Base-by-base conservation (phyloP, 306 rosid species). In the Vicia sativa region DNA sequence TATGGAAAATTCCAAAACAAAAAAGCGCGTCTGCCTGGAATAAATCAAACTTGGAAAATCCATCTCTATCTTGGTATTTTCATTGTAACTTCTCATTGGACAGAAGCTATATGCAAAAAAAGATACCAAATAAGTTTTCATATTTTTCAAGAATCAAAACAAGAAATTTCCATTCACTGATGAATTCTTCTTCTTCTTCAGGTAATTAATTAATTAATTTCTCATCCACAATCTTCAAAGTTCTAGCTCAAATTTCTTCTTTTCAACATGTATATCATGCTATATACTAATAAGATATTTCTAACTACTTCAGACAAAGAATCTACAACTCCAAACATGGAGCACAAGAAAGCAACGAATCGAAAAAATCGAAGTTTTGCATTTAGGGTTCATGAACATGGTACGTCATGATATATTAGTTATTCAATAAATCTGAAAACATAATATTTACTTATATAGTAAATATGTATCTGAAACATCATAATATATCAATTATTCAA, bases 331-430 rank as follows among this genome's bases (percentile, higher is more conserved):
- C 12, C 34, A 21, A 55, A 7, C 9, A 55, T 55, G 61, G 38
- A 55, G 18, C 18, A 55, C 61, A 26, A 55, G 18, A 70, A 56
- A 65, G 31, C 56, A 42, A 74, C 13, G 73, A 55, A 37, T 65
- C 74, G 67, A 61, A 74, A 79, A 77, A 65, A 58, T 58, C 75
- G 52, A 53, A 76, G 74, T 58, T 75, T 87, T 70, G 82, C 82
- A 46, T 65, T 9, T 59, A 84, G 90, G 73, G 67, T 91, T 43
- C 83, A 68, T 76, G 88, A 91, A 35, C 95, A 91, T 68, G 88
- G 96, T 85, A 73, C 44, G 13, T 9, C 43, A 21, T 26, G 4
- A 26, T 26, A 26, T 26, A 21, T 21, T 2, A 21, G 1, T 21
- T 21, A 21, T 21, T 21, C 23, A 2, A 21, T 21, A 21, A 21